These are phyloP conservation scores for Ceratocystis colombiana DNA, from an alignment of 2,329 filamentous ascomycete species.

Conservation along the genomic window DNA sequence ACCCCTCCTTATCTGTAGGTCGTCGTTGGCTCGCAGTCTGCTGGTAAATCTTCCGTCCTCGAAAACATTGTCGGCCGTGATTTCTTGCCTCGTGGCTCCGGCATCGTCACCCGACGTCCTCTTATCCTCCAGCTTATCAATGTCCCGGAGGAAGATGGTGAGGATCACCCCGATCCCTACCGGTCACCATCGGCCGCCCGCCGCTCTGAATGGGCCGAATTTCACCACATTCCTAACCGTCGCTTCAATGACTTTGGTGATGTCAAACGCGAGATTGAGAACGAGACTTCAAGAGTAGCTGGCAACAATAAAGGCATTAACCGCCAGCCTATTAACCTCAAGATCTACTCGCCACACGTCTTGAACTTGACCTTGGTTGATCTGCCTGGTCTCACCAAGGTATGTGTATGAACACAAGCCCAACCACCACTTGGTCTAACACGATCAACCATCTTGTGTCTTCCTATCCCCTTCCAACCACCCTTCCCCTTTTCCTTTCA, in stretches of 20 bases:
- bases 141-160: constrained; percentile 64
- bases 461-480: neutral
- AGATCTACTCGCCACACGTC: constrained; percentile 95
- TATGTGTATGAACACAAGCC: constrained; percentile 33
- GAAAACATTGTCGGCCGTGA: constrained; percentile 98
- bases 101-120: constrained; percentile 88
- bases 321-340: constrained; percentile 91
- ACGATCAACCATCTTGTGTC: neutral
- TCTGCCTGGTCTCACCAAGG: constrained; percentile 90
- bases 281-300: constrained; percentile 81
- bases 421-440: neutral
- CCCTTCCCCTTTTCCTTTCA: neutral
- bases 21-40: constrained; percentile 95
- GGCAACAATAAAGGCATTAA: constrained; percentile 99
- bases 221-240: constrained; percentile 84
- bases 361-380: constrained; percentile 94
- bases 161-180: constrained; percentile 61
- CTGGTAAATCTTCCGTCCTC: constrained; percentile 94
- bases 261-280: constrained; percentile 94
- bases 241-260: constrained; percentile 85
- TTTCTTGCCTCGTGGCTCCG: constrained; percentile 90
- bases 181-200: constrained; percentile 61
- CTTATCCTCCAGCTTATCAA: constrained; percentile 98
- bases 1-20: constrained; percentile 48
- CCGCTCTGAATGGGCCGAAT: constrained; percentile 77